These are phyloP conservation scores for Protomyces inouyei DNA, from an alignment of 1,139 yeast species.

Conservation along the genomic window DNA sequence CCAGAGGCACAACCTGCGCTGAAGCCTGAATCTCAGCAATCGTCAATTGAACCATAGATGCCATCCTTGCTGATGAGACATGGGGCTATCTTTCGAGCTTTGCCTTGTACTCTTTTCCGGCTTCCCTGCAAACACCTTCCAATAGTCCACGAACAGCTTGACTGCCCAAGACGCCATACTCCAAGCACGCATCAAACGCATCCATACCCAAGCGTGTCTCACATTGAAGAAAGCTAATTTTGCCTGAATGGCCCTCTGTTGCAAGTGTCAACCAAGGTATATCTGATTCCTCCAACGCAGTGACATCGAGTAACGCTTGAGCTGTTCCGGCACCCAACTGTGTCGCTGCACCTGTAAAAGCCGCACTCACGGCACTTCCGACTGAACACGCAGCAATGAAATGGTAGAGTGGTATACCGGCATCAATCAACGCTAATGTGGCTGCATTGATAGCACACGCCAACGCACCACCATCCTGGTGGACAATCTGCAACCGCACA, in stretches of 20 bases:
- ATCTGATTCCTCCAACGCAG: slow-evolving; percentile 75
- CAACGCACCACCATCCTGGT: slow-evolving; percentile 81
- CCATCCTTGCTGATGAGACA: neutral
- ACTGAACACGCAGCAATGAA: slow-evolving; percentile 76
- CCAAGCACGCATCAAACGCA: slow-evolving; percentile 65
- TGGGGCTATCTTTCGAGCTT: neutral
- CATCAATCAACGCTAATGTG: slow-evolving; percentile 85
- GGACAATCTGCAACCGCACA: slow-evolving; percentile 67
- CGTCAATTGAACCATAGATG: neutral
- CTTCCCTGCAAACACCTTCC: slow-evolving; percentile 76
- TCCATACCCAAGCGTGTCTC: slow-evolving; percentile 87
- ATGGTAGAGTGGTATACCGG: slow-evolving; percentile 92
- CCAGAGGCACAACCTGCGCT: slow-evolving; percentile 28
- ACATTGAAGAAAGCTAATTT: slow-evolving; percentile 63
- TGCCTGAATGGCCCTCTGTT: slow-evolving; percentile 68
- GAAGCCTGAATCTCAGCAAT: neutral
- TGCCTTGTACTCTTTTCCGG: slow-evolving; percentile 48
- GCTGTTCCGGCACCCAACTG: neutral
- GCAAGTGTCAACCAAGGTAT: slow-evolving; percentile 78
- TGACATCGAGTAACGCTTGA: slow-evolving; percentile 50
- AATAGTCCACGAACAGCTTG: slow-evolving; percentile 74
- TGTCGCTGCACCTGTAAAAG: slow-evolving; percentile 47
- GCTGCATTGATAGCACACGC: slow-evolving; percentile 81
- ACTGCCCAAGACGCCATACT: slow-evolving; percentile 87
- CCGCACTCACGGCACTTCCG: slow-evolving; percentile 67